A percentile compares a stretch with the other conserved stretches of the same genome.
Evolutionary conservation across 495 filamentous ascomycete species (phyloP).

Genomic region (Daldinia decipiens): DNA sequence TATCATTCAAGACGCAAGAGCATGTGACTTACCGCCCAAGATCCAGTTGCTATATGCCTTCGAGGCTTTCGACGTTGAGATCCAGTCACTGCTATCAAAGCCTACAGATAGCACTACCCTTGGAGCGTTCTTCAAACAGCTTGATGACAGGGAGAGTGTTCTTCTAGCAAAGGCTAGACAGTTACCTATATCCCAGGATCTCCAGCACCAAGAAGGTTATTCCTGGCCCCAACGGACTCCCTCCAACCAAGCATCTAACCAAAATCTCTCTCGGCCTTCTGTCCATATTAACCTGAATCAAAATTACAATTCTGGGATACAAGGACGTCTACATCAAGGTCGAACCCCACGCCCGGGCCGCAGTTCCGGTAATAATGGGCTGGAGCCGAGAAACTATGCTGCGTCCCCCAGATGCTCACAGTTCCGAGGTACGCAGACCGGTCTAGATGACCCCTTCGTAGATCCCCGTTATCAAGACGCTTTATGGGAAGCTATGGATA

Average conservation of each 20-base stretch:
- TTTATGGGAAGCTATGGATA: neutral
- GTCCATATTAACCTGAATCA: neutral
- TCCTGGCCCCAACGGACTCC: neutral
- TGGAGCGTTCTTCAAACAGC: neutral
- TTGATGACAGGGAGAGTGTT: neutral
- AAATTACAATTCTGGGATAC: neutral
- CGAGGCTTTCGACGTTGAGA: neutral
- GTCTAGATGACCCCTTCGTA: neutral
- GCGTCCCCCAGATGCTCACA: neutral
- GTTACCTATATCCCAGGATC: neutral
- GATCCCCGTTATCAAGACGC: neutral
- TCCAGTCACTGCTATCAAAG: neutral
- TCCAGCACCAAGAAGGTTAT: neutral
- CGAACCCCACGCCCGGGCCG: neutral
- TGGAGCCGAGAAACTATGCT: neutral
- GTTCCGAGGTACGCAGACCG: neutral
- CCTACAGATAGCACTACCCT: neutral
- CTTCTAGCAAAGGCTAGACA: neutral
- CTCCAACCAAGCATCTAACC: neutral
- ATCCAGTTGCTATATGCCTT: constrained; percentile 5
- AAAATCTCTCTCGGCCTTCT: neutral
- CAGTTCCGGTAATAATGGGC: neutral
- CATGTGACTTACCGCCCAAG: neutral
- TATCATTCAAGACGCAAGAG: constrained; percentile 1
- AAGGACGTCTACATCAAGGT: neutral